Evolutionary conservation across 306 rosid species (phyloP), one percentile per base, ranked within the genome.

Genomic region (Dryas alaskensis): DNA sequence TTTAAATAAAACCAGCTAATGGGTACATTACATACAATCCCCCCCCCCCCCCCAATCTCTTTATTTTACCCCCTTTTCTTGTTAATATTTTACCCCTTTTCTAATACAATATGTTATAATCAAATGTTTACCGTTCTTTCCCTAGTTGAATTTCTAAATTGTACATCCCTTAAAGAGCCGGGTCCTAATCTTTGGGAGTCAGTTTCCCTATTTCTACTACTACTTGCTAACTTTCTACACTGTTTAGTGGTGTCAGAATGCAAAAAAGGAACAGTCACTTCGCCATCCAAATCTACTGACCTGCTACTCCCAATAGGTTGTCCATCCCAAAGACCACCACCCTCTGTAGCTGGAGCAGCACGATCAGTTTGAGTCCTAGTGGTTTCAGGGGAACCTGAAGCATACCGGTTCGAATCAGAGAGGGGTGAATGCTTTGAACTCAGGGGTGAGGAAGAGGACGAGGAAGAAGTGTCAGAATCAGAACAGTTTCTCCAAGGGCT

Each of bases 401-500:
- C 81, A 8, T 84, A 76, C 67, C 79, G 83, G 77, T 85, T 87
- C 74, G 70, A 76, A 74, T 90, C 81, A 37, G 97, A 82, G 64
- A 84, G 85, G 12, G 84, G 86, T 0, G 97, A 87, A 81, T 67
- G 90, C 77, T 77, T 76, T 10, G 67, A 81, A 75, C 75, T 77
- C 74, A 76, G 7, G 65, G 92, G 96, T 43, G 97, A 87, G 12
- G 87, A 84, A 1, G 96, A 82, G 19, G 94, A 75, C 0, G 96
- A 83, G 6, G 85, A 76, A 16, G 66, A 81, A 49, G 89, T 39
- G 71, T 86, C 92, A 1, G 85, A 88, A 65, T 89, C 87, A 2
- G 88, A 84, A 66, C 47, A 53, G 65, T 52, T 84, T 81, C 82
- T 81, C 78, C 87, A 77, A 10, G 67, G 40, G 80, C 77, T 78